Evolutionary conservation across 2,329 filamentous ascomycete species (phyloP).

Genomic region (Neofusicoccum ribis): DNA sequence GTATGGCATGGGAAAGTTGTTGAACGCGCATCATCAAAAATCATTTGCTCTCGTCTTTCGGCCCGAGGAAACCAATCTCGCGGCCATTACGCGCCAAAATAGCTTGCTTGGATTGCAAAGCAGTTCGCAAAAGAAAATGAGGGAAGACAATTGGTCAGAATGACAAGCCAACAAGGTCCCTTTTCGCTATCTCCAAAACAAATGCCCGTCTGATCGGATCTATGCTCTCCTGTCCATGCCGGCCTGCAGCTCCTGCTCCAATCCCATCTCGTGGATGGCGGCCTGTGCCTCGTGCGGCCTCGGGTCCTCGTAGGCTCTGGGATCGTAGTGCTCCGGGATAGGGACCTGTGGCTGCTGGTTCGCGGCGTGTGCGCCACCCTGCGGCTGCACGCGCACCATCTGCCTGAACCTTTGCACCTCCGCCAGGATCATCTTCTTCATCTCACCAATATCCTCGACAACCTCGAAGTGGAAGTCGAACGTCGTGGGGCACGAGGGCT

Average conservation of each 20-base stretch:
- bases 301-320: constrained; percentile 61
- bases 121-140: not conserved
- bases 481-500: constrained; percentile 87
- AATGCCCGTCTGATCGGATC: constrained; percentile 6
- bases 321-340: constrained; percentile 62
- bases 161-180: not conserved
- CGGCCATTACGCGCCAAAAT: not conserved
- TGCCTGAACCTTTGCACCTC: constrained; percentile 86
- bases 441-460: constrained; percentile 90
- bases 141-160: not conserved
- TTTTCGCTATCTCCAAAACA: constrained; percentile 13
- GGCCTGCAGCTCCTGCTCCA: constrained; percentile 21
- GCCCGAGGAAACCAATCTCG: not conserved
- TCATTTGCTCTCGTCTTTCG: constrained; percentile 6
- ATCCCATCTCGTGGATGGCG: constrained; percentile 8
- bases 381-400: constrained; percentile 47
- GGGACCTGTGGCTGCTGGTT: constrained; percentile 56
- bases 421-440: constrained; percentile 97
- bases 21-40: constrained; percentile 1
- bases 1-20: not conserved
- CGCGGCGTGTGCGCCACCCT: constrained; percentile 28
- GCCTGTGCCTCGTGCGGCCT: constrained; percentile 57
- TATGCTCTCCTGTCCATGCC: constrained; percentile 21
- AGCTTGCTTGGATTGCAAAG: constrained; percentile 4
- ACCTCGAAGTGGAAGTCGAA: constrained; percentile 99